These are phyloP conservation scores for Eragrostis nindensis DNA, from an alignment of 176 grass and related monocot genomes.

Conservation along the genomic window DNA sequence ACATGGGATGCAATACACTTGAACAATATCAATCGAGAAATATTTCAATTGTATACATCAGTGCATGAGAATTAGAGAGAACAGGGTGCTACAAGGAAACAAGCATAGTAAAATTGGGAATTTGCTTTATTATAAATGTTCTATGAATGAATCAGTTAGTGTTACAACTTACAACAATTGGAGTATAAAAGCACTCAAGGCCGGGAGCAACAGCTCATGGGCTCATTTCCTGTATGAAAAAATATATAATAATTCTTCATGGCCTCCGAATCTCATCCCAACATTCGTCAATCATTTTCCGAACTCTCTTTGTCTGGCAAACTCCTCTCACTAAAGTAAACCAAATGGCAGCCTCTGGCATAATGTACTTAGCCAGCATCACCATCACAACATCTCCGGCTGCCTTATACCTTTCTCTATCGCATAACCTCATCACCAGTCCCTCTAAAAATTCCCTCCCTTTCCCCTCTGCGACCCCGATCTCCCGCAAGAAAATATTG, in stretches of 20 bases:
- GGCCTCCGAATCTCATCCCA: constrained; percentile 73
- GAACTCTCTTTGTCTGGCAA: constrained; percentile 55
- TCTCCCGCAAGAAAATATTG: constrained; percentile 69
- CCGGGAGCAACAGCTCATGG: neutral
- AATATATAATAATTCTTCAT: constrained; percentile 37
- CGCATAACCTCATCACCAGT: constrained; percentile 64
- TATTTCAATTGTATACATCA: neutral
- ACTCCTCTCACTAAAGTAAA: constrained; percentile 55
- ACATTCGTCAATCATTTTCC: constrained; percentile 61
- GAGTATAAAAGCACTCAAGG: constrained; percentile 49
- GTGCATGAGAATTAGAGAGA: neutral
- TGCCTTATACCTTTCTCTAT: constrained; percentile 60
- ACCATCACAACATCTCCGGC: constrained; percentile 62
- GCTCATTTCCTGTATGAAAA: constrained; percentile 26
- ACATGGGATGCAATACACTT: neutral
- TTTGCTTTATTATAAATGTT: constrained; percentile 51
- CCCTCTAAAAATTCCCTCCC: constrained; percentile 83
- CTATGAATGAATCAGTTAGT: constrained; percentile 46
- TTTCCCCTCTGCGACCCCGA: constrained; percentile 41
- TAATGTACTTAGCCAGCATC: constrained; percentile 78
- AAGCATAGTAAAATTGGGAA: neutral
- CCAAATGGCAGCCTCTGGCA: constrained; percentile 62
- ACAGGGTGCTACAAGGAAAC: neutral
- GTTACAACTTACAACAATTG: constrained; percentile 50
- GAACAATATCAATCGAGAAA: neutral